Base-by-base conservation (phyloP, 108 stramenopile species). In the Nitzschia inconspicua region DNA sequence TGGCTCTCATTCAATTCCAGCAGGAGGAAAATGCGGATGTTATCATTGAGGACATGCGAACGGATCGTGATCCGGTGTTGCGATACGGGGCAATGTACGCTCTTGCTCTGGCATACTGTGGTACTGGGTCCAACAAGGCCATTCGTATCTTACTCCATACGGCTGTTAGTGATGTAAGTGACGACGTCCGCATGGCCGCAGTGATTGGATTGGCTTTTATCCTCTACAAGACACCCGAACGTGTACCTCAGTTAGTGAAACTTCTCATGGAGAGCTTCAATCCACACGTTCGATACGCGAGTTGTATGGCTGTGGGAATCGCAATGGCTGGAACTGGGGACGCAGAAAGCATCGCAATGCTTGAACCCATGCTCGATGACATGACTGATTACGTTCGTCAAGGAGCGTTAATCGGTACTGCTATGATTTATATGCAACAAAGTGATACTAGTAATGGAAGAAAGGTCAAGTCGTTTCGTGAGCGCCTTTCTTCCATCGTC, bases 341-440 rank as follows among this genome's bases (percentile, higher is more conserved):
- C 52, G 46, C 88, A 26, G 96, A 97, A 47, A 96, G 96, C 49
- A 75, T 98, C 46, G 86, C 89, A n/a, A 75, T 99, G 64, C 77
- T 99, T 51, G 91, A 96, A 65, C 98, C 97, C n/a, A 97, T 99
- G 95, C 79, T 97, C 43, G 94, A 96, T 6, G 99, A 99, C 59
- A 83, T 89, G 78, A 94, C 96, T 1, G 99, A 99, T 53, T 98
- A 92, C 63, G 99, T 99, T 20, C 84, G 96, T 27, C 99, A 99
- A 72, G 99, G 98, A 42, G 99, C 99, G 7, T 66, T 98, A 55
- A 57, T 99, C 25, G 97, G 95, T 31, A 93, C 93, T 22, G 83
- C 98, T 46, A 95, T 99, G 95, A 94, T 99, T 55, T 87, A 96
- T 60, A 97, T 97, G 98, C 97, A 99, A 79, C 91, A 95, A 60